Evolutionary conservation across 306 rosid genomes (phyloP).

Genomic region (Vigna angularis): DNA sequence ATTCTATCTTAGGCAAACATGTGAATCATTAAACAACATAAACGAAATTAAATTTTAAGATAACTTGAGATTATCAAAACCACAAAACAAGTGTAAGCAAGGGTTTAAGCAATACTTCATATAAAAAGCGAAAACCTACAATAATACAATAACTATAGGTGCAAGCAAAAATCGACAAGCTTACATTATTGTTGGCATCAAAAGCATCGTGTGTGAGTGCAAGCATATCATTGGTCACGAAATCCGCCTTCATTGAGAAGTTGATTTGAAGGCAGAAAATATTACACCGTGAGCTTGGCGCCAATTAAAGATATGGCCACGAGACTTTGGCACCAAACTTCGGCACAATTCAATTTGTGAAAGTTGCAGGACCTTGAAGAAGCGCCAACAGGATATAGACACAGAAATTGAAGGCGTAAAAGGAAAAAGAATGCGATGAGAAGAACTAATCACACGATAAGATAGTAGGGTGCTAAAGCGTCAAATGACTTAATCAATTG

Average conservation of each 20-base stretch:
- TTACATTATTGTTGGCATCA: constrained; percentile 62
- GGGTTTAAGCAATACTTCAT: constrained; percentile 37
- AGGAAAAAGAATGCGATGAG: constrained; percentile 1
- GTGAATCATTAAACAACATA: background rate
- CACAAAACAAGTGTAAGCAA: constrained; percentile 2
- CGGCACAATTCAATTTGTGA: background rate
- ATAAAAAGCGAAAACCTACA: background rate
- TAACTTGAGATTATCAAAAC: constrained; percentile 3
- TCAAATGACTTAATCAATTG: background rate
- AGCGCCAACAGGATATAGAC: background rate
- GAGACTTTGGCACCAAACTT: constrained; percentile 9
- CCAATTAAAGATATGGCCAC: constrained; percentile 27
- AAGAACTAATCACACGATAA: background rate
- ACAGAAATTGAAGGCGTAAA: constrained; percentile 26
- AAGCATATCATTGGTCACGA: constrained; percentile 54
- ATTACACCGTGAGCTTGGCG: background rate
- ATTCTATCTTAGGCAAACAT: background rate
- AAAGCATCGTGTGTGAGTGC: constrained; percentile 57
- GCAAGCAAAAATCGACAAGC: constrained; percentile 5
- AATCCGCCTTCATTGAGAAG: constrained; percentile 70
- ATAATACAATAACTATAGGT: too few relatives aligned
- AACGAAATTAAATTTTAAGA: background rate
- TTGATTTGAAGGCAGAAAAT: constrained; percentile 40
- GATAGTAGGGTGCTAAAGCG: background rate
- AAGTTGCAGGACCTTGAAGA: background rate